Evolutionary conservation across 441 rosid species (phyloP), one percentile per base, ranked within the genome.

Genomic region (Geranium incanum): DNA sequence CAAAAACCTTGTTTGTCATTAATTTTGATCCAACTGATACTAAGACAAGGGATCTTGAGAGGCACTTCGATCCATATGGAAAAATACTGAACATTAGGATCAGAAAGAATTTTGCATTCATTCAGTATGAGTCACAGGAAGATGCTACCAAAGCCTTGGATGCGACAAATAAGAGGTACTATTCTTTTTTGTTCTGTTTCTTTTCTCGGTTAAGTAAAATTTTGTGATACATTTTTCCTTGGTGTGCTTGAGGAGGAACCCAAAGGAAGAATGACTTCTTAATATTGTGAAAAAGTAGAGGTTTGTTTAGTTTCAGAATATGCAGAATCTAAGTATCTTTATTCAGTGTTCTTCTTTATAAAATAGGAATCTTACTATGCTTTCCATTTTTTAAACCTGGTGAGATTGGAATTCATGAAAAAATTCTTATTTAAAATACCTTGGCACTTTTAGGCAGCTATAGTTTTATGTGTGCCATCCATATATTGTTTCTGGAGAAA

Each of bases 71-170:
- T 78, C 85, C 92, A 0, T 90, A 89, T 83, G 99, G 99, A 52
- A 94, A 85, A 83, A 92, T 92, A 8, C 79, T 79, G 36, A 92
- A 90, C 68, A 91, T 90, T 36, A 87, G 99, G 80, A 94, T 94
- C 74, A 83, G 99, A 78, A 90, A 97, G 81, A 94, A 94, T 79
- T 94, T 90, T 83, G 97, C 99, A 19, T 92, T 94, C 78, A 87
- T 94, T 71, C 97, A 90, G 68, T 94, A 84, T 74, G 99, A 94
- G 75, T 74, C 75, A 11, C 97, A 86, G 71, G 99, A 94, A 62
- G 97, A 94, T 83, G 97, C 99, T 57, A 84, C 86, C 37, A 85
- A 71, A 76, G 99, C 99, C 0, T 73, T 94, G 79, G 97, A 92
- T 4, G 85, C 94, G 68, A 63, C 67, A 19, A 19, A 63, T 33